Evolutionary conservation across 2,329 filamentous ascomycete genomes (phyloP), one percentile per base, ranked within the genome.

Genomic region (Claviceps arundinis): DNA sequence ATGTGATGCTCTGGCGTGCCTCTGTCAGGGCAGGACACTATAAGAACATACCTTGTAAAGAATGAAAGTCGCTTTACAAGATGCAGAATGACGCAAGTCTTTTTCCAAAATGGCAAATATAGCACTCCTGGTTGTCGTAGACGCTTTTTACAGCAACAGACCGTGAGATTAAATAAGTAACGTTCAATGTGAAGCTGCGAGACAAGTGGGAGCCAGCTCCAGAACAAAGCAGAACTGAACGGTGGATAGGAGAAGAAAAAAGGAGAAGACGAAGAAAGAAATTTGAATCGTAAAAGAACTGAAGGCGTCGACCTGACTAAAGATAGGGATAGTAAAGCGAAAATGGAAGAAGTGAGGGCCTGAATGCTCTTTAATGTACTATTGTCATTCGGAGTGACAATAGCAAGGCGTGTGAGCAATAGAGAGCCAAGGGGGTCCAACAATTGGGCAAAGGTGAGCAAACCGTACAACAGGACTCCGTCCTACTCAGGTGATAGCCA

Each of bases 371-470:
- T 47, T 22, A 42, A 17, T 43, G 22, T 26, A 44, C 48, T 48
- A 53, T 53, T 53, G 48, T 53, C 45, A 13, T 26, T 3, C 9
- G 4, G 16, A 45, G 19, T 9, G 49, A 50, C 41, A 51, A 53
- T 53, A 51, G 24, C 34, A 48, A 46, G 30, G 11, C 30, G 14
- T 16, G 34, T 30, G 40, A 26, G 30, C 30, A 34, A 34, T 11
- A 11, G 30, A 34, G 30, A 11, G 30, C 9, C 30, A 11, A 30
- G 30, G 9, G 30, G 30, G 30, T 34, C 4, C 30, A 34, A 11
- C 30, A 34, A 34, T 34, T 34, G 30, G 30, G 30, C 30, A 34
- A 34, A 34, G 9, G 9, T 34, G 30, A 34, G 24, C 41, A 46
- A 49, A 34, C 13, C 24, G 46, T 44, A 52, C 42, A 46, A 42